Conservation (phyloP, 1,139 yeast species). For the Magnusiomyces magnusii region DNA sequence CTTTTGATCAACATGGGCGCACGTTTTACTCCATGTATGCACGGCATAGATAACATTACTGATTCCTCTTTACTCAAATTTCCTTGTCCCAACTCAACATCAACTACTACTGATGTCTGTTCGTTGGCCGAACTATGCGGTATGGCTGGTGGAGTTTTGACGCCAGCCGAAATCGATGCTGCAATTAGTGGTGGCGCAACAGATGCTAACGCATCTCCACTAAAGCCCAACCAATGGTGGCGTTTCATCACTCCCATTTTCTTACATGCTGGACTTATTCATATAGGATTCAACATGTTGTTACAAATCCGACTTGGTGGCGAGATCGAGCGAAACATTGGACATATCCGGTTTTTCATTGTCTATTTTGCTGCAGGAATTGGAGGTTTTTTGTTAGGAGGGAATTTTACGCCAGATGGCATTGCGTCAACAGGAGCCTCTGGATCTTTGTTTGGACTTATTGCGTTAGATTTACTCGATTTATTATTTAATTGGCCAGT, state of each 20-base stretch:
- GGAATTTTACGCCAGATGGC: constrained; percentile 65
- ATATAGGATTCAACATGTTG: constrained; percentile 56
- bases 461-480: constrained; percentile 54
- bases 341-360: constrained; percentile 46
- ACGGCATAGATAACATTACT: constrained; percentile 44
- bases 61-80: constrained; percentile 39
- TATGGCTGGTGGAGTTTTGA: constrained; percentile 38
- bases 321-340: constrained; percentile 54
- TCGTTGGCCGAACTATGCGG: constrained; percentile 55
- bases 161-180: background rate
- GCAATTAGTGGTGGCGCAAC: constrained; percentile 12
- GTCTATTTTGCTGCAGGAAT: constrained; percentile 59
- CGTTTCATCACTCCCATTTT: constrained; percentile 64
- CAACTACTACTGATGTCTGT: constrained; percentile 48
- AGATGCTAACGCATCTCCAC: constrained; percentile 26
- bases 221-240: constrained; percentile 55
- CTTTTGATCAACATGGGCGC: constrained; percentile 65
- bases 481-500: constrained; percentile 49
- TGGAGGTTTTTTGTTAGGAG: constrained; percentile 62
- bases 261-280: constrained; percentile 67
- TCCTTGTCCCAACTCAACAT: constrained; percentile 69
- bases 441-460: constrained; percentile 67
- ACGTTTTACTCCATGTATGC: constrained; percentile 68
- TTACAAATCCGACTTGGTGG: constrained; percentile 58
- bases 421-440: constrained; percentile 67